Percentiles rank a stretch among this genome's conserved stretches.
Conservation (phyloP, 805 yeast species). For the Candida lessepsii region DNA sequence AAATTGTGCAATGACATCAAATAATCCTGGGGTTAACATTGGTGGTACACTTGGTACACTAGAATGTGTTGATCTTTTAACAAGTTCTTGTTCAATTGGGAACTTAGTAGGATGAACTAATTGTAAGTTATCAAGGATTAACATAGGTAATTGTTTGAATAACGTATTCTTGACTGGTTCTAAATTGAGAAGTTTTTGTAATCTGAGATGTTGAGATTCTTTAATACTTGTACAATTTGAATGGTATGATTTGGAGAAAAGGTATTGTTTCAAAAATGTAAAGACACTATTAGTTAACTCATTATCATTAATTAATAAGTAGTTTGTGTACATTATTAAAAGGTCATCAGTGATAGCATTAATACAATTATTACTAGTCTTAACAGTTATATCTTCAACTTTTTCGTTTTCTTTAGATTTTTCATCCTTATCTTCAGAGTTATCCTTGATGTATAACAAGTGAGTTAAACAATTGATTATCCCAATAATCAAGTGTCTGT, state of each 20-base stretch:
- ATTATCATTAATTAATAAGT: slow-evolving; percentile 62
- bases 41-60: slow-evolving; percentile 68
- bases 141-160: slow-evolving; percentile 58
- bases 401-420: slow-evolving; percentile 11
- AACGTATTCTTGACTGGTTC: slow-evolving; percentile 50
- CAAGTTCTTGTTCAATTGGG: slow-evolving; percentile 33
- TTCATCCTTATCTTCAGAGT: slow-evolving; percentile 28
- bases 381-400: slow-evolving; percentile 11
- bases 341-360: slow-evolving; percentile 35
- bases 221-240: slow-evolving; percentile 28
- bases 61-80: slow-evolving; percentile 48
- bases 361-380: slow-evolving; percentile 36
- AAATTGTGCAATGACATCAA: slow-evolving; percentile 58
- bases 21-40: slow-evolving; percentile 50
- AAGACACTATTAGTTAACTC: slow-evolving; percentile 72
- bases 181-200: slow-evolving; percentile 53
- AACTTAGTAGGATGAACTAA: slow-evolving; percentile 31
- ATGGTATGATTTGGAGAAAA: slow-evolving; percentile 56
- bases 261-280: slow-evolving; percentile 79
- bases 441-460: slow-evolving; percentile 52
- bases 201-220: slow-evolving; percentile 34
- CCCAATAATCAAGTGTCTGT: slow-evolving; percentile 67
- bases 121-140: slow-evolving; percentile 38
- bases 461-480: slow-evolving; percentile 77
- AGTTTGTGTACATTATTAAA: slow-evolving; percentile 56